phyloP scores from a whole-genome alignment of 2,329 filamentous ascomycete genomes.

The Aspergillus carbonarius region DNA sequence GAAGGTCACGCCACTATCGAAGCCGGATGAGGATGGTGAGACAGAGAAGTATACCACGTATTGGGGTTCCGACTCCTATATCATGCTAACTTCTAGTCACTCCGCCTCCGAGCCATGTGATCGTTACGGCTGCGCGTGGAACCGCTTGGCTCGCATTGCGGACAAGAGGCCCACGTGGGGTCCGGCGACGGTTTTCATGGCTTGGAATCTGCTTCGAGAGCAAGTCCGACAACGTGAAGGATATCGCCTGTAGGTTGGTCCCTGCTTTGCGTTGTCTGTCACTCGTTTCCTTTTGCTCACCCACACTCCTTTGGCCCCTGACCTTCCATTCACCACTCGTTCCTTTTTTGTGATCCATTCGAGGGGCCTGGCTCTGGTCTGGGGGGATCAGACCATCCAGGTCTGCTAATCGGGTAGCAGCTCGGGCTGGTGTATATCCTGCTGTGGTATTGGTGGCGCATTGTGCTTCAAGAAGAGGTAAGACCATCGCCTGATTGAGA shows the following conservation, averaged over 20 bases:
- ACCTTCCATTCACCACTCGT: not conserved
- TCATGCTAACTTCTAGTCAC: not conserved
- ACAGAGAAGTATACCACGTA: constrained; percentile 10
- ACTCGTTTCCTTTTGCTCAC: constrained; percentile 2
- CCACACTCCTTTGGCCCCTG: constrained; percentile 5
- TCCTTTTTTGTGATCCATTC: constrained; percentile 8
- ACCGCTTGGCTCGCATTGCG: constrained; percentile 1
- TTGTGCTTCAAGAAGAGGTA: constrained; percentile 12
- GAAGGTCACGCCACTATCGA: constrained; percentile 12
- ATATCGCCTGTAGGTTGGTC: not conserved
- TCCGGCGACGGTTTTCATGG: constrained; percentile 1
- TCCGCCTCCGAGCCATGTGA: not conserved
- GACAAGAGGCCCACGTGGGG: not conserved
- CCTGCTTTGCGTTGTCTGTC: not conserved
- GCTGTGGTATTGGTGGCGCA: constrained; percentile 19
- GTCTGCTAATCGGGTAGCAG: constrained; percentile 20
- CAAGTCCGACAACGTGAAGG: not conserved
- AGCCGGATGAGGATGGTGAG: constrained; percentile 14
- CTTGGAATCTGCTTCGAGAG: constrained; percentile 4
- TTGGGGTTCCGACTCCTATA: constrained; percentile 16
- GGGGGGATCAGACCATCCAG: constrained; percentile 11
- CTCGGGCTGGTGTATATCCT: constrained; percentile 18
- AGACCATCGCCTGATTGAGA: not conserved
- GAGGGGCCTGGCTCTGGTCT: constrained; percentile 13
- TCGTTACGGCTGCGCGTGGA: constrained; percentile 3